These are phyloP conservation scores for Tylopilus sp. DNA, from an alignment of 768 basidiomycete species.

Conservation along the genomic window DNA sequence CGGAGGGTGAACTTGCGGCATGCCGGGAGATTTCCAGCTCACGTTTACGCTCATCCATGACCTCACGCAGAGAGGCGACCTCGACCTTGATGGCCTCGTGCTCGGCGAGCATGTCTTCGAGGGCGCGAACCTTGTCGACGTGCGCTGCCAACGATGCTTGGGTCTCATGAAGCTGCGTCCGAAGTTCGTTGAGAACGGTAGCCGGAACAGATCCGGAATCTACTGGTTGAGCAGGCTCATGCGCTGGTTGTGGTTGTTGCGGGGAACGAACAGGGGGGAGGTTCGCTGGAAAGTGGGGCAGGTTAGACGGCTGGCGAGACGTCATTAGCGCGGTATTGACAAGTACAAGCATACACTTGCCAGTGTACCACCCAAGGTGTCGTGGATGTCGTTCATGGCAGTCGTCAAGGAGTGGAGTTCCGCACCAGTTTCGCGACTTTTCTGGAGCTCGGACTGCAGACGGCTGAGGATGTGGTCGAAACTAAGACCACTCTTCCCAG, in stretches of 20 bases:
- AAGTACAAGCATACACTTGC: slow-evolving; percentile 42
- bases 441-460: slow-evolving; percentile 91
- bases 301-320: slow-evolving; percentile 49
- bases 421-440: slow-evolving; percentile 88
- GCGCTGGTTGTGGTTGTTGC: slow-evolving; percentile 16
- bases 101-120: slow-evolving; percentile 80
- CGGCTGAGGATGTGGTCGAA: slow-evolving; percentile 91
- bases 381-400: slow-evolving; percentile 88
- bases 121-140: slow-evolving; percentile 75
- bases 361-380: slow-evolving; percentile 80
- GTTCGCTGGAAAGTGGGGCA: slow-evolving; percentile 59
- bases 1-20: slow-evolving; percentile 22
- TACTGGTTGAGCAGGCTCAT: slow-evolving; percentile 29
- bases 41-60: slow-evolving; percentile 63
- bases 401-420: slow-evolving; percentile 76
- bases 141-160: slow-evolving; percentile 74
- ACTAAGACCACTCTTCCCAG: slow-evolving; percentile 81
- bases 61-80: slow-evolving; percentile 64
- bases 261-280: slow-evolving; percentile 64
- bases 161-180: slow-evolving; percentile 80
- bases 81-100: slow-evolving; percentile 83
- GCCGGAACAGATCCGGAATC: slow-evolving; percentile 26
- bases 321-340: background rate
- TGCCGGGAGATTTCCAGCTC: slow-evolving; percentile 38
- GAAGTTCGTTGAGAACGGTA: slow-evolving; percentile 55